These are phyloP conservation scores for Lactifluus echinatus DNA, from an alignment of 768 basidiomycete species.

Conservation along the genomic window DNA sequence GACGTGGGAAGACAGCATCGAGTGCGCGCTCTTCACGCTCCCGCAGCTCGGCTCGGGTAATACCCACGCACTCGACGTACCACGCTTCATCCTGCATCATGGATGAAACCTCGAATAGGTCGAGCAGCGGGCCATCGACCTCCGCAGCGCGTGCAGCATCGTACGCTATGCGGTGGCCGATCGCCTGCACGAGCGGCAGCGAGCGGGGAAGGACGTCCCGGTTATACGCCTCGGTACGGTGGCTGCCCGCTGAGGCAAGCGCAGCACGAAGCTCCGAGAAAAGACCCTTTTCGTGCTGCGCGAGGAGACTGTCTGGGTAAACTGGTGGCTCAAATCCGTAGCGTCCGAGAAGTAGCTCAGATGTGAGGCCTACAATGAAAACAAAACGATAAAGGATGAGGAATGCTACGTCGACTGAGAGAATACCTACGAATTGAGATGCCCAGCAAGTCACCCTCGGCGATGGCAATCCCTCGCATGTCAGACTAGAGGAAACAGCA, in stretches of 20 bases:
- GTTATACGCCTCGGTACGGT: constrained; percentile 46
- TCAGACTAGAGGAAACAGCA: constrained; percentile 11
- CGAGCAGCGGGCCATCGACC: constrained; percentile 41
- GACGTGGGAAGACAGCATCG: constrained; percentile 21
- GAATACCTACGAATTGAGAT: constrained; percentile 36
- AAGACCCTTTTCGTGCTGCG: constrained; percentile 36
- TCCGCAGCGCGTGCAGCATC: constrained; percentile 39
- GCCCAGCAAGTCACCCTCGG: constrained; percentile 45
- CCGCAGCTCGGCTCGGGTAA: constrained; percentile 40
- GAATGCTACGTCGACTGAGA: constrained; percentile 6
- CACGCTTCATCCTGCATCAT: constrained; percentile 49
- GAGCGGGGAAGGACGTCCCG: constrained; percentile 49
- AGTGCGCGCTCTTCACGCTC: constrained; percentile 22
- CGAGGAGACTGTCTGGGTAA: constrained; percentile 40
- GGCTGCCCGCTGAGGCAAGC: constrained; percentile 20
- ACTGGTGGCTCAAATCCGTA: constrained; percentile 41
- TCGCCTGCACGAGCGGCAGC: constrained; percentile 45
- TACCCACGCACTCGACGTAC: constrained; percentile 45
- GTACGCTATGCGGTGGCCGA: constrained; percentile 56
- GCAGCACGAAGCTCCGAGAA: constrained; percentile 23
- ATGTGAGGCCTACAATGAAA: constrained; percentile 37
- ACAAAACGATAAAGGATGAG: not conserved
- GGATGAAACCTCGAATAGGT: constrained; percentile 46
- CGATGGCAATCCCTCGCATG: constrained; percentile 31
- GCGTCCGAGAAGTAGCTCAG: constrained; percentile 49